phyloP scores from a whole-genome alignment of 75 land plant genomes.

The Isoetes taiwanensis region DNA sequence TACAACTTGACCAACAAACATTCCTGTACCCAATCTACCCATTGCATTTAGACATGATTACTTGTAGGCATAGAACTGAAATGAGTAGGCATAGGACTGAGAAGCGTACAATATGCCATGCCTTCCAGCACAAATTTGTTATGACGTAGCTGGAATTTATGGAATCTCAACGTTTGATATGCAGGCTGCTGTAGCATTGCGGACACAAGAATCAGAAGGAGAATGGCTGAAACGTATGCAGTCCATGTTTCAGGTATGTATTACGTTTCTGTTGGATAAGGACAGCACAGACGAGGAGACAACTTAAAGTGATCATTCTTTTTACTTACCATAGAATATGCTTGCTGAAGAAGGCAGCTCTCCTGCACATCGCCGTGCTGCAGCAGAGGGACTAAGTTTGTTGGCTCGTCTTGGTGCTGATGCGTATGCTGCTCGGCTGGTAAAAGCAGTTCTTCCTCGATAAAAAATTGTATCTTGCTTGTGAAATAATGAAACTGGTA shows the following conservation, averaged over 20 bases:
- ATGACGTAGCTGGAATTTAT: not conserved
- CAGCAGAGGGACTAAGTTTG: slow-evolving; percentile 81
- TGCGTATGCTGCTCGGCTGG: slow-evolving; percentile 83
- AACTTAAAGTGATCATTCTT: not conserved
- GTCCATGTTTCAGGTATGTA: slow-evolving; percentile 53
- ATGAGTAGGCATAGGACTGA: too few species aligned
- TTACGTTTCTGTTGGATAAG: not conserved
- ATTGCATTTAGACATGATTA: too few species aligned
- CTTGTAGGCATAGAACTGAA: too few species aligned
- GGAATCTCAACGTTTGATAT: not conserved
- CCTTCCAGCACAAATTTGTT: not conserved
- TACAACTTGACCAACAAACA: too few species aligned
- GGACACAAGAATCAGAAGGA: slow-evolving; percentile 32
- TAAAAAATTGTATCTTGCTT: too few species aligned
- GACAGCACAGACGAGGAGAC: not conserved
- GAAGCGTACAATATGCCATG: too few species aligned
- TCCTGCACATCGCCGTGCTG: slow-evolving; percentile 80
- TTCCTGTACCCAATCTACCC: too few species aligned
- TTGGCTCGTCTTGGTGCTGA: slow-evolving; percentile 87
- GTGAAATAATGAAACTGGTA: too few species aligned
- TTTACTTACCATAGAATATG: slow-evolving; percentile 38
- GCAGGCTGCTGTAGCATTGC: slow-evolving; percentile 48
- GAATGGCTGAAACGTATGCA: slow-evolving; percentile 53
- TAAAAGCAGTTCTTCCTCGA: too few species aligned
- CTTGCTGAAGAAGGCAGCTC: slow-evolving; percentile 56